A percentile compares a stretch with the other conserved stretches of the same genome.
Evolutionary conservation across 2,329 filamentous ascomycete species (phyloP).

Genomic region (Beauveria sp.): DNA sequence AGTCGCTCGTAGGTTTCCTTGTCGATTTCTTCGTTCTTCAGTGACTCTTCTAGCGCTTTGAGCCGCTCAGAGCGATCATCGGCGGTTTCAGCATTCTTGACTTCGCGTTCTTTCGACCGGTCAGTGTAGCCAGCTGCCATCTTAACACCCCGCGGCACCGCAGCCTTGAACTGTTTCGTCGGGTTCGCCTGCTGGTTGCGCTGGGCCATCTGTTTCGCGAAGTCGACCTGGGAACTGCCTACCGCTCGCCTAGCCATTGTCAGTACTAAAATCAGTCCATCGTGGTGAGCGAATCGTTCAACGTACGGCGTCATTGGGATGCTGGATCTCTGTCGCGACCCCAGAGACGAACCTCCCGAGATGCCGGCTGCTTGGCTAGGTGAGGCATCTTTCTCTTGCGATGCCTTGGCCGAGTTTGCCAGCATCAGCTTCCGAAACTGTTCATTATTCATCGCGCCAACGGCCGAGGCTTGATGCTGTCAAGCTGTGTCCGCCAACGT

Average conservation of each 20-base stretch:
- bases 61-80: slow-evolving; percentile 57
- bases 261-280: background rate
- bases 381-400: slow-evolving; percentile 37
- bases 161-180: slow-evolving; percentile 68
- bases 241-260: slow-evolving; percentile 52
- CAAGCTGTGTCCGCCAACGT: background rate
- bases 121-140: slow-evolving; percentile 78
- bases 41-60: slow-evolving; percentile 69
- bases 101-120: slow-evolving; percentile 59
- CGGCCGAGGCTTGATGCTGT: background rate
- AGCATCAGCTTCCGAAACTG: slow-evolving; percentile 80
- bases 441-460: slow-evolving; percentile 75
- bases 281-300: background rate
- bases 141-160: slow-evolving; percentile 75
- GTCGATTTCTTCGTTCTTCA: slow-evolving; percentile 80
- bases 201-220: slow-evolving; percentile 78
- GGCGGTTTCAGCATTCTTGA: slow-evolving; percentile 42
- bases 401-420: slow-evolving; percentile 34
- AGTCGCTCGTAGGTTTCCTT: slow-evolving; percentile 68
- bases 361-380: slow-evolving; percentile 25
- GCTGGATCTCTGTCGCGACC: slow-evolving; percentile 69
- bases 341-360: slow-evolving; percentile 42
- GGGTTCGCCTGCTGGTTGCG: slow-evolving; percentile 49
- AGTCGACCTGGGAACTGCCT: slow-evolving; percentile 50
- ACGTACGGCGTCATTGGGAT: slow-evolving; percentile 92